Conservation (phyloP, 108 stramenopile species). For the Heterococcus sp. region DNA sequence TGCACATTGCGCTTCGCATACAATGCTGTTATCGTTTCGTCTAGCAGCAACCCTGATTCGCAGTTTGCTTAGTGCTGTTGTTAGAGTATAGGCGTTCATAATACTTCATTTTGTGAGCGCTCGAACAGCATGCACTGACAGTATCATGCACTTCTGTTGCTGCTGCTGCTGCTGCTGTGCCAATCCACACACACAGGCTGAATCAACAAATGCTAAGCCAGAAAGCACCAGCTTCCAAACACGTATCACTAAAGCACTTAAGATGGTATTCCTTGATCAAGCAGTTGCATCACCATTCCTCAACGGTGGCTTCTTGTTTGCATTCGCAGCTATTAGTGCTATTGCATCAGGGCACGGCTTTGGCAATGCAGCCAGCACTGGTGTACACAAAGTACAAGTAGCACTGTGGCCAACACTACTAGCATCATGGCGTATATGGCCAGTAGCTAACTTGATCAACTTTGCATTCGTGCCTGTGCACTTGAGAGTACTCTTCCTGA, state of each 20-base stretch:
- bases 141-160: no score
- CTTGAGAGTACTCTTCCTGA: slow-evolving; percentile 34
- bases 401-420: slow-evolving; percentile 20
- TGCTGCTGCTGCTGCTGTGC: no score
- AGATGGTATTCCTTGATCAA: slow-evolving; percentile 30
- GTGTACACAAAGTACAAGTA: neutral
- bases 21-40: no score
- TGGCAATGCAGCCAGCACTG: neutral
- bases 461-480: slow-evolving; percentile 30
- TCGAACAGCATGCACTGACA: no score
- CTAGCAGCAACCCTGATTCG: no score
- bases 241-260: slow-evolving; percentile 30
- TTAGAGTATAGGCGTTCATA: no score
- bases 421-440: slow-evolving; percentile 42
- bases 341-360: neutral
- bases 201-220: no score
- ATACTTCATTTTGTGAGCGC: no score
- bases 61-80: no score
- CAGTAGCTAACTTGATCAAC: slow-evolving; percentile 36
- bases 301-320: slow-evolving; percentile 14
- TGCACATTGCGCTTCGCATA: no score
- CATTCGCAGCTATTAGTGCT: neutral
- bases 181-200: no score
- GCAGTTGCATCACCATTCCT: slow-evolving; percentile 19
- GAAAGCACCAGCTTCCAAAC: no score